These are phyloP conservation scores for Heliocybe sulcata DNA, from an alignment of 1,284 basidiomycete genomes.

Conservation along the genomic window DNA sequence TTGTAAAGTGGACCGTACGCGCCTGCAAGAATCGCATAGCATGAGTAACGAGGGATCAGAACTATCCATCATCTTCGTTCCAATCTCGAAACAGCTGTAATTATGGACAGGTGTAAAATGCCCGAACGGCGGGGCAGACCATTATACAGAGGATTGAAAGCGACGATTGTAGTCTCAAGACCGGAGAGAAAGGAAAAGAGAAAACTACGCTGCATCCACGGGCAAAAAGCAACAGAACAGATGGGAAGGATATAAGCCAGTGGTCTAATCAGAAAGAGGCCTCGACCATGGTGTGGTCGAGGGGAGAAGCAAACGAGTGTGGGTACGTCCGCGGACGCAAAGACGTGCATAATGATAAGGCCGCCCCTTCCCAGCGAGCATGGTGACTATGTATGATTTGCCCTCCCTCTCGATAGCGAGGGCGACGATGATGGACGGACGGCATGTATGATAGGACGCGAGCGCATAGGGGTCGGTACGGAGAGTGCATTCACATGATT, in stretches of 20 bases:
- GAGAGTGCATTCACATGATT: conserved; percentile 24
- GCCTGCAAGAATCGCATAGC: too few relatives aligned
- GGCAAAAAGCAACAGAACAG: neutral
- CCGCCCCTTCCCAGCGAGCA: neutral
- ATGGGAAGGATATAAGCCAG: neutral
- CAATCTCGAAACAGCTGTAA: neutral
- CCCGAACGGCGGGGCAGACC: neutral
- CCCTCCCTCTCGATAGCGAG: neutral
- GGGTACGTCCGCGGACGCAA: neutral
- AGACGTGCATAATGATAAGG: neutral
- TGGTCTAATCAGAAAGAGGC: neutral
- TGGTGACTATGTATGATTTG: neutral
- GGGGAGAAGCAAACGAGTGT: neutral
- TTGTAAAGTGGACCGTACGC: too few relatives aligned
- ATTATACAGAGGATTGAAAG: neutral
- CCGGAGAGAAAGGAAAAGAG: neutral
- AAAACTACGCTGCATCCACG: neutral
- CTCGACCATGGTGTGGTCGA: neutral
- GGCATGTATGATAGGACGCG: neutral
- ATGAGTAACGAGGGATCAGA: too few relatives aligned
- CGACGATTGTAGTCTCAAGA: neutral
- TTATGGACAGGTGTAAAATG: neutral
- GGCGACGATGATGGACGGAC: neutral
- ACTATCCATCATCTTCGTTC: neutral
- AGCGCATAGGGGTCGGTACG: neutral